These are phyloP conservation scores for Nannochloropsis granulata DNA, from an alignment of 108 stramenopile genomes.

Conservation along the genomic window DNA sequence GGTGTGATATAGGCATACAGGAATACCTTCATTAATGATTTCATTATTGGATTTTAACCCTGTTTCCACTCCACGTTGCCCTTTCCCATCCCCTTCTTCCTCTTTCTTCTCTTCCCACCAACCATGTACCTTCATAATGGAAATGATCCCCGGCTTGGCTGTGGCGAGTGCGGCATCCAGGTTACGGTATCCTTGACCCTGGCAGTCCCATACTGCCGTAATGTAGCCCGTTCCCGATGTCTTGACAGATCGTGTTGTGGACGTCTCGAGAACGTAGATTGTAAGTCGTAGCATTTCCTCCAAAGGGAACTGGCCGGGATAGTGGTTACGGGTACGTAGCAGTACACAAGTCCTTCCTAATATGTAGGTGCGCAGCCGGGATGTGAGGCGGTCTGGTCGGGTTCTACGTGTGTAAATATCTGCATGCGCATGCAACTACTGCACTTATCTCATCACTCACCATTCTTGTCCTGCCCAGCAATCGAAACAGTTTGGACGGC, in stretches of 20 bases:
- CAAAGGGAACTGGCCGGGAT: neutral
- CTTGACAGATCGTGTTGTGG: neutral
- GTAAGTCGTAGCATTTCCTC: neutral
- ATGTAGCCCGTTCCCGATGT: neutral
- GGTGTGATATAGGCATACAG: too few species aligned
- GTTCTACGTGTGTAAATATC: too few species aligned
- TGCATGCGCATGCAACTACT: too few species aligned
- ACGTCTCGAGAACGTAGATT: neutral
- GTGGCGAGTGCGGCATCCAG: neutral
- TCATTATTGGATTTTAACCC: too few species aligned
- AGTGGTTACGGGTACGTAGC: neutral
- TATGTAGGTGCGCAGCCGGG: too few species aligned
- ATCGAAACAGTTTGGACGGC: neutral
- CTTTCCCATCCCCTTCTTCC: too few species aligned
- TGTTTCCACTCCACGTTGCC: too few species aligned
- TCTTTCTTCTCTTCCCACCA: too few species aligned
- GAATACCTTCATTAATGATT: too few species aligned
- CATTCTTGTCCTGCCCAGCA: neutral
- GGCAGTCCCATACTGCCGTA: neutral
- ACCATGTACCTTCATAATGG: neutral
- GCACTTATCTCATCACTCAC: too few species aligned
- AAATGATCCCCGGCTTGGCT: neutral
- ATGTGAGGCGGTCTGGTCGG: too few species aligned
- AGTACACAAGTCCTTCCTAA: neutral
- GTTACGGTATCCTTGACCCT: neutral